Evolutionary conservation across 495 filamentous ascomycete species (phyloP), one percentile per base, ranked within the genome.

Genomic region (Tuber calosporum): DNA sequence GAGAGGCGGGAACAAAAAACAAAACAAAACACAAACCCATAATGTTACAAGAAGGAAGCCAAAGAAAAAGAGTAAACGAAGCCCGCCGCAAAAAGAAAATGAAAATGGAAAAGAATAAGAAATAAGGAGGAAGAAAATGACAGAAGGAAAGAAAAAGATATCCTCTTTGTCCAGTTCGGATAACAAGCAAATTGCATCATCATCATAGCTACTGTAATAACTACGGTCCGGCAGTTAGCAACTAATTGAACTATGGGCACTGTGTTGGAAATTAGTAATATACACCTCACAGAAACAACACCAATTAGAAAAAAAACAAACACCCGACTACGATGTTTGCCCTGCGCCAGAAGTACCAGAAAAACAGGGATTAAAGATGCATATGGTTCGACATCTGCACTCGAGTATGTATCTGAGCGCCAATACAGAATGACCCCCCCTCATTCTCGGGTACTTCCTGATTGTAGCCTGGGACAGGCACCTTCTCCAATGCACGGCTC

Each of bases 251-350:
- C 36, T 30, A 42, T 9, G 8, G n/a, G 11, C 5, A 30, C 53
- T 36, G 41, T 45, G 30, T 6, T 69, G 39, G 15, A 19, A 72
- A 37, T 67, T 42, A 41, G 40, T 45, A 26, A 22, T 38, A 41
- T 40, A 69, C 66, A 39, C 58, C n/a, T 45, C 66, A 36, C 42
- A 22, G 53, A 42, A 69, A 39, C 42, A 70, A 26, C 66, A 6
- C 43, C 6, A 38, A 36, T 20, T 19, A 13, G 68, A 66, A 34
- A 48, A 38, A 69, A 43, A 34, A 34, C 22, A 22, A 1, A 26
- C 26, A 34, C 13, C 26, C n/a, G n/a, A 30, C 26, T n/a, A 58
- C 2, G 53, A 58, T 58, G 15, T 26, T 15, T 3, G n/a, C 2
- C 43, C 48, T 9, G 30, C 22, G n/a, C 48, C 5, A 26, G 9